A percentile compares a stretch with the other conserved stretches of the same genome.
These are phyloP conservation scores for Vitis riparia DNA, from an alignment of 164 flowering plant genomes.

Conservation along the genomic window DNA sequence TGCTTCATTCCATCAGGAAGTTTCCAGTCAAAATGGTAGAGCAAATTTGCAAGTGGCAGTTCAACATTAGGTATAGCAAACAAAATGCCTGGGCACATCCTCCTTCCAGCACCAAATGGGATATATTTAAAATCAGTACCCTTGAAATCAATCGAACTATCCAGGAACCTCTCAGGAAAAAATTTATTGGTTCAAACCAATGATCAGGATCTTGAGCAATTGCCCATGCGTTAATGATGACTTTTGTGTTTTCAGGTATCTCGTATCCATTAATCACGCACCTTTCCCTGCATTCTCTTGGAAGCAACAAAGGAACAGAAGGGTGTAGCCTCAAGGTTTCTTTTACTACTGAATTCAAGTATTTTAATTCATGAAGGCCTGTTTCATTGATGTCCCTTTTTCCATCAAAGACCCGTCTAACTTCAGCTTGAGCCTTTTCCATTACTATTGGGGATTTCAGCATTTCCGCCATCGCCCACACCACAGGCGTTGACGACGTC, in stretches of 20 bases:
- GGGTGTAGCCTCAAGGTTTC: constrained; percentile 36
- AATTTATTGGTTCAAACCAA: constrained; percentile 33
- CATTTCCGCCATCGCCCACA: constrained; percentile 43
- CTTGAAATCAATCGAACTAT: constrained; percentile 24
- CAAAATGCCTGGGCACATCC: constrained; percentile 35
- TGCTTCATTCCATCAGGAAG: constrained; percentile 26
- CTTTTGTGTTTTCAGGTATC: constrained; percentile 24
- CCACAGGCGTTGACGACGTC: constrained; percentile 23
- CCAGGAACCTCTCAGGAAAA: constrained; percentile 34
- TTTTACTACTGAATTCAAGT: constrained; percentile 22
- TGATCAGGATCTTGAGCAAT: constrained; percentile 28
- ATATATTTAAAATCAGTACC: constrained; percentile 30
- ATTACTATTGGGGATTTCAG: constrained; percentile 27
- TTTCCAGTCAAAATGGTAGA: constrained; percentile 38
- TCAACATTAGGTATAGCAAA: constrained; percentile 23
- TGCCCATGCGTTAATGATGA: constrained; percentile 37
- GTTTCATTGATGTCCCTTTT: constrained; percentile 21
- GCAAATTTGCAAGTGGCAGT: constrained; percentile 22
- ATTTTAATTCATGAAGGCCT: constrained; percentile 18
- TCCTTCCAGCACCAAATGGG: constrained; percentile 44
- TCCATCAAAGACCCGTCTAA: constrained; percentile 22
- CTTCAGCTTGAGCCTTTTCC: constrained; percentile 34
- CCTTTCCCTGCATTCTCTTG: constrained; percentile 25
- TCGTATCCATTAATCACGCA: constrained; percentile 28
- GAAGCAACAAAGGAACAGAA: constrained; percentile 27